Evolutionary conservation across 805 yeast genomes (phyloP).

Genomic region (Zygosaccharomyces bailii): DNA sequence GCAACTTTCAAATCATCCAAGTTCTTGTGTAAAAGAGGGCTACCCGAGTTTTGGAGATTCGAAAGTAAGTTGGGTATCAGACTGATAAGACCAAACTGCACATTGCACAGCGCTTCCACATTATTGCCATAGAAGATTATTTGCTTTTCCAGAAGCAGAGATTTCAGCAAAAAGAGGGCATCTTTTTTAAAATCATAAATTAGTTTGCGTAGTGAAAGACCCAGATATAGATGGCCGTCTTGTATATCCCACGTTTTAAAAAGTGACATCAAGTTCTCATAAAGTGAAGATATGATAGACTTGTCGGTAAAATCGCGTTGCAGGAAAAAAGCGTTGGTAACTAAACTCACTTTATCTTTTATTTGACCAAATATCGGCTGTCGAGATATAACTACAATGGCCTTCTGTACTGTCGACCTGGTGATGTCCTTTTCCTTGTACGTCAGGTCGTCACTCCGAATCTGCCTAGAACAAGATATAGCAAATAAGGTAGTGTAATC

Average conservation of each 20-base stretch:
- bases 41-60: slow-evolving; percentile 71
- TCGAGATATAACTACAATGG: slow-evolving; percentile 79
- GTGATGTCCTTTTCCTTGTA: slow-evolving; percentile 62
- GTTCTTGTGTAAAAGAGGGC: slow-evolving; percentile 62
- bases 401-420: slow-evolving; percentile 85
- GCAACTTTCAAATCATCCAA: slow-evolving; percentile 53
- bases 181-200: slow-evolving; percentile 56
- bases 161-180: slow-evolving; percentile 67
- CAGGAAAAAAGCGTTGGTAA: slow-evolving; percentile 79
- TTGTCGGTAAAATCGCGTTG: slow-evolving; percentile 76
- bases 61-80: slow-evolving; percentile 77
- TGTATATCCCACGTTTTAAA: slow-evolving; percentile 34
- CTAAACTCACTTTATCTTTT: slow-evolving; percentile 84
- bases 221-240: slow-evolving; percentile 66
- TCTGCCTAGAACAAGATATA: slow-evolving; percentile 87
- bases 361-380: slow-evolving; percentile 87
- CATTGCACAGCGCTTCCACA: slow-evolving; percentile 73
- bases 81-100: slow-evolving; percentile 80
- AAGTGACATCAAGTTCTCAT: slow-evolving; percentile 55
- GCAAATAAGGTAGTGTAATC: slow-evolving; percentile 79
- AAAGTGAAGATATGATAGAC: slow-evolving; percentile 62
- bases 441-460: slow-evolving; percentile 57
- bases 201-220: slow-evolving; percentile 66
- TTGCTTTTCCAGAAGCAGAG: slow-evolving; percentile 68
- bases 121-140: slow-evolving; percentile 75